Conservation (phyloP, 192 early-diverging fungal species). For the Allomyces javanicus region DNA sequence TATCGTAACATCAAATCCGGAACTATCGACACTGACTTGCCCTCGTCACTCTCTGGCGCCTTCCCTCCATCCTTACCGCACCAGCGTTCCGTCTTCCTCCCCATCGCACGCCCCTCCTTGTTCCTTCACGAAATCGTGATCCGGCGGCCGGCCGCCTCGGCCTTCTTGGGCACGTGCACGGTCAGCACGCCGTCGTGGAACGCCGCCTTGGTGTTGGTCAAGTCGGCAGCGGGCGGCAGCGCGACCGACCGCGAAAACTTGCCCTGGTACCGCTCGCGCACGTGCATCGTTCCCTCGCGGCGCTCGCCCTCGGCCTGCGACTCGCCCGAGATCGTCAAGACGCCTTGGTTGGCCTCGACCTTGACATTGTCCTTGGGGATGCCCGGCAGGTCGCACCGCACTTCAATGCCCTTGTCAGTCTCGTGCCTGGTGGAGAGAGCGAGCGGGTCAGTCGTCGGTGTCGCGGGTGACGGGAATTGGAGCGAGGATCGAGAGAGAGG, state of each 20-base stretch:
- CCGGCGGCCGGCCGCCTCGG: slow-evolving; percentile 3
- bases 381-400: not conserved
- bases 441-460: too few relatives aligned
- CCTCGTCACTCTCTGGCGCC: too few relatives aligned
- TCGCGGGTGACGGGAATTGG: too few relatives aligned
- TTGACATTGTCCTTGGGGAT: slow-evolving; percentile 10
- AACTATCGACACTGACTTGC: too few relatives aligned
- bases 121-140: slow-evolving; percentile 9
- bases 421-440: not conserved
- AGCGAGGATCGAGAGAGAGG: too few relatives aligned
- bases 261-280: slow-evolving; percentile 17
- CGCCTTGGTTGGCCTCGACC: slow-evolving; percentile 9
- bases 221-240: slow-evolving; percentile 15
- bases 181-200: slow-evolving; percentile 21
- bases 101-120: too few relatives aligned
- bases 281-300: slow-evolving; percentile 10
- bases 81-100: too few relatives aligned
- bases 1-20: too few relatives aligned
- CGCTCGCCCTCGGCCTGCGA: slow-evolving; percentile 12
- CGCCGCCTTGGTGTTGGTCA: slow-evolving; percentile 10
- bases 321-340: slow-evolving; percentile 17
- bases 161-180: slow-evolving; percentile 16
- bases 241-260: slow-evolving; percentile 12
- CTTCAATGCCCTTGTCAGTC: not conserved
- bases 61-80: too few relatives aligned